Evolutionary conservation across 331 rosid species (phyloP).

Genomic region (Arachis monticola): DNA sequence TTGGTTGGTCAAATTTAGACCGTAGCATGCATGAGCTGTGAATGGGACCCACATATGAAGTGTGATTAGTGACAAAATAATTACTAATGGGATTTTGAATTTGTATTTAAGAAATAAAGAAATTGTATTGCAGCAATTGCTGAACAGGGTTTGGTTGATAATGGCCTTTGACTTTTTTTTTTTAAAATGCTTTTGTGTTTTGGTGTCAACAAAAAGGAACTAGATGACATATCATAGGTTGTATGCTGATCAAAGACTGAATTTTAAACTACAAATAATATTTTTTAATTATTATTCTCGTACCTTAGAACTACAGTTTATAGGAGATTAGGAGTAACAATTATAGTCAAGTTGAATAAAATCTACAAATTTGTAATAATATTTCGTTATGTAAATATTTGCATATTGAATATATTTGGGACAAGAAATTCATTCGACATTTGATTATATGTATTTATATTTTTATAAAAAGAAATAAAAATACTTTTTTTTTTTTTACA

Average conservation of each 20-base stretch:
- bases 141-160: constrained; percentile 13
- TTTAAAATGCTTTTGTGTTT: neutral
- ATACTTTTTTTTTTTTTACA: too few species aligned
- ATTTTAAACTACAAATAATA: too few species aligned
- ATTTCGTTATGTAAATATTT: too few species aligned
- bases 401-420: too few species aligned
- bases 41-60: constrained; percentile 10
- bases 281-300: too few species aligned
- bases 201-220: constrained; percentile 17
- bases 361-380: too few species aligned
- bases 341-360: too few species aligned
- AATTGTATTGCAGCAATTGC: constrained; percentile 34
- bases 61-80: constrained; percentile 11
- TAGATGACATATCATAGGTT: constrained; percentile 46
- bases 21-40: constrained; percentile 19
- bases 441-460: too few species aligned
- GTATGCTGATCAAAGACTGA: constrained; percentile 38
- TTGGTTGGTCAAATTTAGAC: constrained; percentile 20
- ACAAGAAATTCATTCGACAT: too few species aligned
- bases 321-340: too few species aligned
- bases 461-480: too few species aligned
- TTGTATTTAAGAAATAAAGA: neutral
- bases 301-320: too few species aligned
- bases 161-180: constrained; percentile 43
- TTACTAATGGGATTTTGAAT: neutral